Percentiles rank a stretch among this genome's conserved stretches.
Conservation (phyloP, 805 yeast species). For the Vanderwaltozyma tropicalis region DNA sequence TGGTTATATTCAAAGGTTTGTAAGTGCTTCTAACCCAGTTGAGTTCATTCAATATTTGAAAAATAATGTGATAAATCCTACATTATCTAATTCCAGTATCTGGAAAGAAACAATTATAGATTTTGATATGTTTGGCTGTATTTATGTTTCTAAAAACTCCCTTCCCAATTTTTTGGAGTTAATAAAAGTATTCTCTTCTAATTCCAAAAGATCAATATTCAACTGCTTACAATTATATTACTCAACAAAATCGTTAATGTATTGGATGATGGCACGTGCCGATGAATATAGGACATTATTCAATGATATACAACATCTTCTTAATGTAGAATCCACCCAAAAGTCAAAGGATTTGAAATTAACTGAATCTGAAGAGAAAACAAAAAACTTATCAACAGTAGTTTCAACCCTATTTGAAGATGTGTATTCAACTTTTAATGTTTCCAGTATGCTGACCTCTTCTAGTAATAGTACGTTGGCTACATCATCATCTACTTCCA, state of each 20-base stretch:
- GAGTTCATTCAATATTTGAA: slow-evolving; percentile 27
- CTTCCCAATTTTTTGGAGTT: slow-evolving; percentile 32
- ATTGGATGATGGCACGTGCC: slow-evolving; percentile 44
- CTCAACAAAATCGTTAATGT: slow-evolving; percentile 35
- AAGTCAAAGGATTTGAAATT: not conserved
- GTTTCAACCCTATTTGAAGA: slow-evolving; percentile 16
- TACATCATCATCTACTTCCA: too few relatives aligned
- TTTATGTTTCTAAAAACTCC: slow-evolving; percentile 32
- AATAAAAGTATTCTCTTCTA: slow-evolving; percentile 28
- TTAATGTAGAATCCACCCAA: not conserved
- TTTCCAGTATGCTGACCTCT: slow-evolving; percentile 12
- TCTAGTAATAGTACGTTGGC: too few relatives aligned
- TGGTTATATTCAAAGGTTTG: slow-evolving; percentile 33
- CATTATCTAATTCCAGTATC: not conserved
- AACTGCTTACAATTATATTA: slow-evolving; percentile 36
- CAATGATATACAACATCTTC: slow-evolving; percentile 1
- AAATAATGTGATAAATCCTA: not conserved
- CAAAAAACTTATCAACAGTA: not conserved
- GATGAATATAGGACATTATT: slow-evolving; percentile 30
- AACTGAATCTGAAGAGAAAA: not conserved
- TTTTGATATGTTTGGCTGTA: slow-evolving; percentile 37
- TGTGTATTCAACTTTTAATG: slow-evolving; percentile 17
- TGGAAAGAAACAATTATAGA: slow-evolving; percentile 12
- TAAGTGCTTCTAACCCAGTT: slow-evolving; percentile 39
- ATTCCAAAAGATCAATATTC: slow-evolving; percentile 36